Percentiles rank a stretch among this genome's conserved stretches.
Evolutionary conservation across 345 rosid genomes (phyloP).

Genomic region (Balakata baccata): DNA sequence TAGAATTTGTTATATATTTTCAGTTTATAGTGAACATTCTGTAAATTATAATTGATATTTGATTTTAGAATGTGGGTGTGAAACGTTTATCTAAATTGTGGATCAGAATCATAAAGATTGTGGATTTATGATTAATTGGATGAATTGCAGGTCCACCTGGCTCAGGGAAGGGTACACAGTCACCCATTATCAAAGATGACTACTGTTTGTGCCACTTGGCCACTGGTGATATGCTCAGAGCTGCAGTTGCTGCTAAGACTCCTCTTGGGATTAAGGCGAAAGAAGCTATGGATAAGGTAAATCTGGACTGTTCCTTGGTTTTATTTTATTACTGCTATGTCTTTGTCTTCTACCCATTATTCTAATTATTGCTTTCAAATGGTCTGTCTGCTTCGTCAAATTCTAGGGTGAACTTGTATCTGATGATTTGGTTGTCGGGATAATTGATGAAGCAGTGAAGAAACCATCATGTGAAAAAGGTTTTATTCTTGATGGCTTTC

Average conservation of each 20-base stretch:
- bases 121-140: neutral
- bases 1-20: neutral
- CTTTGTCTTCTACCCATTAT: neutral
- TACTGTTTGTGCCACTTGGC: constrained; percentile 96
- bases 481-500: constrained; percentile 95
- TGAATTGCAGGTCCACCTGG: constrained; percentile 84
- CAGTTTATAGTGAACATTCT: too few species aligned
- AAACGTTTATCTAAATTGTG: neutral
- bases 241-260: constrained; percentile 89
- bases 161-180: constrained; percentile 96
- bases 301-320: neutral
- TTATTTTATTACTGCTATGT: neutral
- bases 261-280: constrained; percentile 95
- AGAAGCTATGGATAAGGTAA: constrained; percentile 98
- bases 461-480: constrained; percentile 89
- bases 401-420: constrained; percentile 86
- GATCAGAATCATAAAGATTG: neutral
- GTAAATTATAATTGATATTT: neutral
- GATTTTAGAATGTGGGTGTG: neutral
- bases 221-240: constrained; percentile 97
- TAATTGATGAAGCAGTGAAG: constrained; percentile 91
- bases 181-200: constrained; percentile 89
- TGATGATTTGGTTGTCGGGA: constrained; percentile 91
- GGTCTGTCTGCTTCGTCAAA: constrained; percentile 14
- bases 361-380: neutral